phyloP scores from a whole-genome alignment of 2,329 filamentous ascomycete genomes.

The Didymella lethalis region DNA sequence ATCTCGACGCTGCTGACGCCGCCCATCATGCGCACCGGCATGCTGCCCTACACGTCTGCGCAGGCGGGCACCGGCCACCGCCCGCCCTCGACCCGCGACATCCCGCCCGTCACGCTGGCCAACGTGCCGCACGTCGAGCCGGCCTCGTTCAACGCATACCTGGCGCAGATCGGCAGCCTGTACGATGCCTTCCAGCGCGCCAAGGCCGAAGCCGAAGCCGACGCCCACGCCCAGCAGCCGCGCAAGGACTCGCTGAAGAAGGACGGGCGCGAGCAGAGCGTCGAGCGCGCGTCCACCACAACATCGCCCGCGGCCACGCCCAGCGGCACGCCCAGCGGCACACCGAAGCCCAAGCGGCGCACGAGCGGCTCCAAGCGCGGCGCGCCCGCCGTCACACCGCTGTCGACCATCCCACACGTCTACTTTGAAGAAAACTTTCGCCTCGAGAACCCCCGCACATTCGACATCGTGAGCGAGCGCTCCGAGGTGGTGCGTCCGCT shows the following conservation, averaged over 20 bases:
- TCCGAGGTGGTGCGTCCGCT: conserved; percentile 88
- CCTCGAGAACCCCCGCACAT: conserved; percentile 93
- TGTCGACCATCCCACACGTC: conserved; percentile 90
- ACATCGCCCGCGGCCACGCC: conserved; percentile 52
- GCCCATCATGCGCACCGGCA: conserved; percentile 86
- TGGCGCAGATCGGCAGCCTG: conserved; percentile 82
- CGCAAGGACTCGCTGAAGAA: conserved; percentile 57
- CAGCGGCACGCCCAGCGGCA: conserved; percentile 56
- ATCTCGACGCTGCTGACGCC: conserved; percentile 94
- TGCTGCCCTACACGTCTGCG: conserved; percentile 78
- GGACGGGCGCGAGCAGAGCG: conserved; percentile 59
- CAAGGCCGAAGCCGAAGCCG: conserved; percentile 75
- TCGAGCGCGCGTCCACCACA: conserved; percentile 53
- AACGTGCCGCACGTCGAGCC: conserved; percentile 84
- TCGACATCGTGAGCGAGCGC: conserved; percentile 94
- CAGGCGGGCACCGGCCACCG: conserved; percentile 76
- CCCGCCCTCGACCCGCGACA: conserved; percentile 85
- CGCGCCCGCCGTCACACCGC: conserved; percentile 77
- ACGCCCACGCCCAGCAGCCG: conserved; percentile 45
- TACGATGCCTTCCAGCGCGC: conserved; percentile 89
- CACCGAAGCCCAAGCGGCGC: conserved; percentile 58
- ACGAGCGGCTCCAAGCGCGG: conserved; percentile 66
- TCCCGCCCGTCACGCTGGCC: conserved; percentile 89
- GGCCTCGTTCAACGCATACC: conserved; percentile 82
- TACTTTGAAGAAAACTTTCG: conserved; percentile 97